Conservation (phyloP, 768 basidiomycete genomes). For the Lentinula aciculospora region DNA sequence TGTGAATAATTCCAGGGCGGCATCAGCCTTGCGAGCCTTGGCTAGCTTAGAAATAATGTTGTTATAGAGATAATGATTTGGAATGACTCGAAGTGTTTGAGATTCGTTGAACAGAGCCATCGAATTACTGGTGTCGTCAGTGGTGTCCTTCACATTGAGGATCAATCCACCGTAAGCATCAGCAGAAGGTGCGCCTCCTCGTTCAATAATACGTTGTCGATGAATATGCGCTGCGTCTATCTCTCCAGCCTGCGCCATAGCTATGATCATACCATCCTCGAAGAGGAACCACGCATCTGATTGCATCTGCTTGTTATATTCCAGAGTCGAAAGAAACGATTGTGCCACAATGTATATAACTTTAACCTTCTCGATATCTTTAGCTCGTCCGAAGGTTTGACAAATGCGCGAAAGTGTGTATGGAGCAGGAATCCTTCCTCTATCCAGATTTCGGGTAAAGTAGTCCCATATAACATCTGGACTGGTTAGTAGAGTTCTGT, state of each 20-base stretch:
- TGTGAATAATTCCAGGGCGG: constrained; percentile 82
- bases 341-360: constrained; percentile 69
- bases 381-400: constrained; percentile 57
- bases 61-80: constrained; percentile 91
- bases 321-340: constrained; percentile 41
- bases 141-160: constrained; percentile 83
- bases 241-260: constrained; percentile 75
- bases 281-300: constrained; percentile 64
- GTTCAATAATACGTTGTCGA: constrained; percentile 68
- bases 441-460: not conserved
- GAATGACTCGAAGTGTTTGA: constrained; percentile 56
- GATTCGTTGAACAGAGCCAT: constrained; percentile 81
- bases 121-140: constrained; percentile 89
- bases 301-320: constrained; percentile 41
- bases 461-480: not conserved
- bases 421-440: constrained; percentile 37
- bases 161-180: constrained; percentile 94
- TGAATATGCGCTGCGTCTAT: constrained; percentile 78
- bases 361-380: constrained; percentile 54
- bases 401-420: constrained; percentile 57
- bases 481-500: not conserved
- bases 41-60: constrained; percentile 95
- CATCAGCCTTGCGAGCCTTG: constrained; percentile 90
- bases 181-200: constrained; percentile 73
- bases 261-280: constrained; percentile 89